A percentile compares a stretch with the other conserved stretches of the same genome.
phyloP scores from a whole-genome alignment of 2,329 filamentous ascomycete species.

The Fusarium armeniacum region DNA sequence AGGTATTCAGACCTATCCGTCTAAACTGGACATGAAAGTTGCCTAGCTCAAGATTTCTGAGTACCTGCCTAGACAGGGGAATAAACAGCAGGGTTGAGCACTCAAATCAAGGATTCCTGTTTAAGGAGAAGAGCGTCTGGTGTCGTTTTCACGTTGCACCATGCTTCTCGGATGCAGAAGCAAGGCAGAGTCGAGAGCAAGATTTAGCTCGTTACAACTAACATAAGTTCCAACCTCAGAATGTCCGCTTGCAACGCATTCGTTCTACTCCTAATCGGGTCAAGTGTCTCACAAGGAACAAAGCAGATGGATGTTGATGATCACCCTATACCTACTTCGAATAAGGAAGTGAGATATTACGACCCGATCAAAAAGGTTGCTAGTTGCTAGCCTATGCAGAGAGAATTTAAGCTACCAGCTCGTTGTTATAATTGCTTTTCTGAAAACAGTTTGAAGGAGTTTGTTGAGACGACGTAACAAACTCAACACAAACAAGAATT shows the following conservation, averaged over 20 bases:
- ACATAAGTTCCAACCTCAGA: constrained; percentile 27
- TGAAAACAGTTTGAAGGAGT: background rate
- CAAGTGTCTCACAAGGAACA: constrained; percentile 1
- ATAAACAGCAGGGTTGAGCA: background rate
- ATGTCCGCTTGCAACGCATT: constrained; percentile 6
- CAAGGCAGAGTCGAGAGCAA: constrained; percentile 22
- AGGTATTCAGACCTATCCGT: background rate
- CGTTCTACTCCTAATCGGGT: constrained; percentile 37
- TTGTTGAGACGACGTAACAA: background rate
- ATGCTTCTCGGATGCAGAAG: constrained; percentile 20
- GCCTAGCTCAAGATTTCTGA: background rate
- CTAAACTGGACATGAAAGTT: constrained; percentile 2
- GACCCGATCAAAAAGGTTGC: background rate
- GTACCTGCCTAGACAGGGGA: too few relatives aligned
- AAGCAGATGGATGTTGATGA: background rate
- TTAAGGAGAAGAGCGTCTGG: constrained; percentile 21
- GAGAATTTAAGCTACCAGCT: background rate
- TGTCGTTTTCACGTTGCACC: constrained; percentile 29
- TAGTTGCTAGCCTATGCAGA: background rate
- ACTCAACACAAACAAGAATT: background rate
- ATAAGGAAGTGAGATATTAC: background rate
- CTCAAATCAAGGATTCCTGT: constrained; percentile 1
- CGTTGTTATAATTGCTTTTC: background rate
- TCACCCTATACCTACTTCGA: background rate
- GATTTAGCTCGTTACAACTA: constrained; percentile 14